Percentiles rank a stretch among this genome's conserved stretches.
Conservation (phyloP, 2,329 filamentous ascomycete species). For the Diaporthe amygdali region DNA sequence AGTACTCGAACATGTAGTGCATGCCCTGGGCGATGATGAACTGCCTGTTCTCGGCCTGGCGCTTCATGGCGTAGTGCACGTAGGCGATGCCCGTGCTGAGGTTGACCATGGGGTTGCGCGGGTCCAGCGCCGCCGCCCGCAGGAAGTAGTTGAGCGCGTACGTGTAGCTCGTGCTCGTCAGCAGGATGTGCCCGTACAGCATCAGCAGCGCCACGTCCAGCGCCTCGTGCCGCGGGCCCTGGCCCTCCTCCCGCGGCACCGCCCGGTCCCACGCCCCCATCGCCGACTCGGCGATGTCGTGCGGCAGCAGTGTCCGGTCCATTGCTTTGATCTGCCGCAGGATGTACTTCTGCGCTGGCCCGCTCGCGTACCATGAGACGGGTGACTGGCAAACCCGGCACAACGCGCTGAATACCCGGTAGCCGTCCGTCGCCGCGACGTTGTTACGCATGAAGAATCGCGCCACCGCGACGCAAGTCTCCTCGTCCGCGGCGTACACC, state of each 20-base stretch:
- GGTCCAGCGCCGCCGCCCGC: slow-evolving; percentile 75
- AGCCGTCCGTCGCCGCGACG: slow-evolving; percentile 80
- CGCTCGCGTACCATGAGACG: slow-evolving; percentile 77
- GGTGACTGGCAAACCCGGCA: slow-evolving; percentile 77
- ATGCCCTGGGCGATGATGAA: slow-evolving; percentile 86
- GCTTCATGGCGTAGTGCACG: slow-evolving; percentile 86
- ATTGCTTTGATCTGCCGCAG: slow-evolving; percentile 89
- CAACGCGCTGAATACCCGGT: slow-evolving; percentile 81
- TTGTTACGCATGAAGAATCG: slow-evolving; percentile 87
- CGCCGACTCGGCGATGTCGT: slow-evolving; percentile 50
- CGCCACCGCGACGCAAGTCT: slow-evolving; percentile 72
- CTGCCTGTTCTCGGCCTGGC: slow-evolving; percentile 88
- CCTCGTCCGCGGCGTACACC: slow-evolving; percentile 79
- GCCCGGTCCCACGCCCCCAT: slow-evolving; percentile 31
- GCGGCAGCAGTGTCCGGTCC: slow-evolving; percentile 69
- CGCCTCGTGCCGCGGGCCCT: slow-evolving; percentile 30
- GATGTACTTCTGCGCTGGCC: slow-evolving; percentile 87
- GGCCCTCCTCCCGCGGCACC: slow-evolving; percentile 34
- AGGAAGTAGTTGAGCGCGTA: slow-evolving; percentile 85
- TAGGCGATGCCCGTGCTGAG: slow-evolving; percentile 85
- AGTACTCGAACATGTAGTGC: slow-evolving; percentile 78
- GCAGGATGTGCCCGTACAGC: slow-evolving; percentile 89
- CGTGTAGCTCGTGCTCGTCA: slow-evolving; percentile 81
- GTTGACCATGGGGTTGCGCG: slow-evolving; percentile 77
- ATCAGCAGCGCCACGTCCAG: slow-evolving; percentile 84